phyloP scores from a whole-genome alignment of 805 yeast species.

The Wickerhamia fluorescens region DNA sequence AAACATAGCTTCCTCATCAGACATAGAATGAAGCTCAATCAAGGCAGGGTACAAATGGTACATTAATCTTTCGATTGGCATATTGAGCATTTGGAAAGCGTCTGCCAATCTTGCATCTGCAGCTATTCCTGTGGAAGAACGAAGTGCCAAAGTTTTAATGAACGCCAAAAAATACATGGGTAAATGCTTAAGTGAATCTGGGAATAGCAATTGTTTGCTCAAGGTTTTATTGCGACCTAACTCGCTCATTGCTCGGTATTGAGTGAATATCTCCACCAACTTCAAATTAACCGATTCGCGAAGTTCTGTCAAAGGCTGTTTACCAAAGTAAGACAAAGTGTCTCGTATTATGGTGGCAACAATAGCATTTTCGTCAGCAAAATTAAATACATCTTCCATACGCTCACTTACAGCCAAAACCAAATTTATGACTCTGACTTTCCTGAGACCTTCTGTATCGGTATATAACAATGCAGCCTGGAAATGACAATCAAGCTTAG shows the following conservation, averaged over 20 bases:
- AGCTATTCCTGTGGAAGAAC: slow-evolving; percentile 38
- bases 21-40: slow-evolving; percentile 61
- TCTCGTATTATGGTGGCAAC: slow-evolving; percentile 35
- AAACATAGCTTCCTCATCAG: slow-evolving; percentile 43
- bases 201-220: slow-evolving; percentile 65
- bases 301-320: slow-evolving; percentile 30
- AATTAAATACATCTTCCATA: slow-evolving; percentile 65
- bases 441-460: slow-evolving; percentile 64
- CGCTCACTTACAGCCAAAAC: slow-evolving; percentile 77
- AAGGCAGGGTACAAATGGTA: slow-evolving; percentile 75
- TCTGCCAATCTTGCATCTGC: slow-evolving; percentile 63
- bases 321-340: slow-evolving; percentile 33
- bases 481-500: slow-evolving; percentile 75
- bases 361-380: slow-evolving; percentile 58
- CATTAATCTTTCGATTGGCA: slow-evolving; percentile 50
- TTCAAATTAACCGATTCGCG: slow-evolving; percentile 33
- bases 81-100: slow-evolving; percentile 42
- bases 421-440: slow-evolving; percentile 79
- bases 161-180: slow-evolving; percentile 63
- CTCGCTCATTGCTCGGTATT: slow-evolving; percentile 45
- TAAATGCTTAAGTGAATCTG: slow-evolving; percentile 69
- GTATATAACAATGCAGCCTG: slow-evolving; percentile 89
- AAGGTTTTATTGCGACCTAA: slow-evolving; percentile 21
- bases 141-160: slow-evolving; percentile 59
- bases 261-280: slow-evolving; percentile 39